A percentile compares a stretch with the other conserved stretches of the same genome.
phyloP scores from a whole-genome alignment of 305 asterid species.

The Solanum hybrid region DNA sequence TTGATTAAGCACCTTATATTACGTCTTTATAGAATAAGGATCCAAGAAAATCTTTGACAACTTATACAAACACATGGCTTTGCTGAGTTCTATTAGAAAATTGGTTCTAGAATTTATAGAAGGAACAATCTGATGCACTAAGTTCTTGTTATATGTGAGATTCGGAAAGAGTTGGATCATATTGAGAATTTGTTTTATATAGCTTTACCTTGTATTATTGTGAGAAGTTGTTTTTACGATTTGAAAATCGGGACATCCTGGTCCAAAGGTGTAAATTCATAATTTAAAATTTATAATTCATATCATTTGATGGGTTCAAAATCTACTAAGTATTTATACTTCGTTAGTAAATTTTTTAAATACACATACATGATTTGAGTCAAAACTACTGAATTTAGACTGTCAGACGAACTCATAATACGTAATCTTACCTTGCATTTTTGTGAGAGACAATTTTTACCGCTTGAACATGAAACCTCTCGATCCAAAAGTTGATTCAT shows the following conservation, averaged over 20 bases:
- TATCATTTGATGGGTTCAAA: not conserved
- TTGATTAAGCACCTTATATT: not conserved
- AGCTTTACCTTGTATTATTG: not conserved
- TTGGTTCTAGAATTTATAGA: not conserved
- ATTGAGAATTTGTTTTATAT: not conserved
- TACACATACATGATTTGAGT: not conserved
- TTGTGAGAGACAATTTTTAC: not conserved
- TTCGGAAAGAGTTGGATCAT: accelerated
- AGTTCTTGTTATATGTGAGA: not conserved
- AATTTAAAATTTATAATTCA: not conserved
- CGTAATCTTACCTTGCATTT: not conserved
- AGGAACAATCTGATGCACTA: not conserved
- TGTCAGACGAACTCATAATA: not conserved
- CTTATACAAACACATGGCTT: not conserved
- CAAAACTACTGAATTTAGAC: not conserved
- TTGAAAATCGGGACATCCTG: accelerated
- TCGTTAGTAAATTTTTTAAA: not conserved
- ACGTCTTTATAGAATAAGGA: not conserved
- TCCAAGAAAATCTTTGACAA: slow-evolving; percentile 1
- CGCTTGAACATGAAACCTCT: not conserved
- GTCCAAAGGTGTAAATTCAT: not conserved
- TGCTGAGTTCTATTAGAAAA: not conserved
- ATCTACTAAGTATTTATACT: no score
- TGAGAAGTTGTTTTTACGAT: not conserved
- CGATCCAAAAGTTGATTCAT: not conserved